Evolutionary conservation across 1,284 basidiomycete species (phyloP), one percentile per base, ranked within the genome.

Genomic region (Malassezia sympodialis): DNA sequence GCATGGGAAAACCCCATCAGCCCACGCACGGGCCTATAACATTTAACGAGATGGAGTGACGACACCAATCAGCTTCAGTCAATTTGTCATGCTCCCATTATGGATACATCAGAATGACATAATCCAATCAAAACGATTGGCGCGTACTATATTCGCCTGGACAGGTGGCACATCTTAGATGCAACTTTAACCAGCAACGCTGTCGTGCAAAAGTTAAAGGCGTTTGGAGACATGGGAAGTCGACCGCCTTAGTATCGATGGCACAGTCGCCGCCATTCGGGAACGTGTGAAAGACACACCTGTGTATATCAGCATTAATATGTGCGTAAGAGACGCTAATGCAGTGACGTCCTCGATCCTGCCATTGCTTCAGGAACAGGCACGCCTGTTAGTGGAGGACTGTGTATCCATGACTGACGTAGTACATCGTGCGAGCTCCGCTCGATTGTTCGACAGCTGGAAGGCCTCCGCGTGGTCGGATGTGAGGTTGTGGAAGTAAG

Each of bases 401-500:
- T 63, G 63, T 41, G 21, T 17, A 17, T 41, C 4, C 17, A 11
- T 8, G 6, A 41, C 39, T 41, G 11, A 41, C 39, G 23, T 14
- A 41, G 39, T 11, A 60, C 60, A 21, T 60, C 66, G 15, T 45
- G 67, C 12, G 67, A 69, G 53, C 48, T 69, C 11, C 54, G 59
- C 26, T 39, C 56, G 26, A 60, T 69, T 15, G 14, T 69, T 30
- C 49, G 65, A 17, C 58, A 58, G 1, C 41, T 67, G 28, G 56
- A 57, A n/a, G 67, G 66, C 0, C 32, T 69, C 12, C 65, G 65
- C 44, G 61, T 68, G 49, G 66, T 68, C 15, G 66, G 66, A 2
- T 67, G 65, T 19, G 66, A 68, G 21, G 42, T 68, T 32, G 66
- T 67, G 39, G 67, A 66, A 41, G 65, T 68, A 7, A 58, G 56